phyloP scores from a whole-genome alignment of 2,329 filamentous ascomycete species.

The Stemphylium vesicarium region DNA sequence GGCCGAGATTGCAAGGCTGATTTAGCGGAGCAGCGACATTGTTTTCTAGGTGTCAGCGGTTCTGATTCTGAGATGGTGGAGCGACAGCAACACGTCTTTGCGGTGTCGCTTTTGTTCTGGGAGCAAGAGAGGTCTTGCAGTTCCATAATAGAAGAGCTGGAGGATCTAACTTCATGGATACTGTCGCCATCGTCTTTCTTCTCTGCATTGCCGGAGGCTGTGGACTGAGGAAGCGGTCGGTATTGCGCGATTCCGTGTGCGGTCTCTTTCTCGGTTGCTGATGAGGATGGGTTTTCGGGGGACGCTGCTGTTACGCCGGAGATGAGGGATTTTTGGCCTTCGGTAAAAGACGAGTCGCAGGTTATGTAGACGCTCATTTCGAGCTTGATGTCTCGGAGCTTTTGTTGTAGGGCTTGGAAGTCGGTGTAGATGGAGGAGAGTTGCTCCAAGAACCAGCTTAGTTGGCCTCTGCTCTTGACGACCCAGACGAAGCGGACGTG shows the following conservation, averaged over 20 bases:
- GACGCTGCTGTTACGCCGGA: constrained; percentile 31
- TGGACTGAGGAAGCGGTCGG: constrained; percentile 12
- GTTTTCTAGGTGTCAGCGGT: constrained; percentile 34
- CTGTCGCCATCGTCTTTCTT: constrained; percentile 10
- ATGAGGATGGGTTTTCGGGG: constrained; percentile 8
- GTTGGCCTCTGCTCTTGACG: constrained; percentile 60
- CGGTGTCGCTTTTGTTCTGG: constrained; percentile 18
- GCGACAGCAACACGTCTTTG: constrained; percentile 57
- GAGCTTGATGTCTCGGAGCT: constrained; percentile 51
- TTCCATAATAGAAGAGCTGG: constrained; percentile 7
- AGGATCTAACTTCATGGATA: constrained; percentile 31
- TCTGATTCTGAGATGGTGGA: constrained; percentile 49
- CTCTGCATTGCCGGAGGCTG: neutral
- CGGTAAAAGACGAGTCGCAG: constrained; percentile 57
- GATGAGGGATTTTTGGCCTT: constrained; percentile 46
- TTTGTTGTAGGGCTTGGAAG: constrained; percentile 48
- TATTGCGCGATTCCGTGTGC: constrained; percentile 30
- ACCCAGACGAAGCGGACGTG: constrained; percentile 65
- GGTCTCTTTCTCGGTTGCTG: neutral
- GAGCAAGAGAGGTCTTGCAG: constrained; percentile 36
- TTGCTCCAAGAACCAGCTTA: constrained; percentile 61
- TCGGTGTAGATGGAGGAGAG: constrained; percentile 55
- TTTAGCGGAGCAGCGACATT: constrained; percentile 24
- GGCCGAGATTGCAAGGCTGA: constrained; percentile 1
- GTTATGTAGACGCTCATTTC: constrained; percentile 63